phyloP scores from a whole-genome alignment of 768 basidiomycete genomes.

The Lentinula edodes region DNA sequence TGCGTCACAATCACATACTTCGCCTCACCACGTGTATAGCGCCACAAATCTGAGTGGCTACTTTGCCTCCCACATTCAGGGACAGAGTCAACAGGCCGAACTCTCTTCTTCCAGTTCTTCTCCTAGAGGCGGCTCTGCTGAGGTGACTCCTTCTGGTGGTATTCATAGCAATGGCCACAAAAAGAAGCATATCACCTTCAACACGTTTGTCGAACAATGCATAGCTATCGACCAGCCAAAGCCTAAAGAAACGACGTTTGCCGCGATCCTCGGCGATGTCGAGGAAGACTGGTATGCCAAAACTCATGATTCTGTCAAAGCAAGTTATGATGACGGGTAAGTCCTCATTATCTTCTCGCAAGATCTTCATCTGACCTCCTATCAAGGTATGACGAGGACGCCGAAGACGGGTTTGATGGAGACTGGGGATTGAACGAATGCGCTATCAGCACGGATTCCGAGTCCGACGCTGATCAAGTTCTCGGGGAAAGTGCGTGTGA shows the following conservation, averaged over 20 bases:
- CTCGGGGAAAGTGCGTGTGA: constrained; percentile 4
- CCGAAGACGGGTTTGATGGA: constrained; percentile 50
- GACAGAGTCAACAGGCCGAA: not conserved
- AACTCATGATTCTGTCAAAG: constrained; percentile 1
- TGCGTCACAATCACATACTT: not conserved
- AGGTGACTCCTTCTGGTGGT: constrained; percentile 18
- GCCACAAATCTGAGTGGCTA: constrained; percentile 2
- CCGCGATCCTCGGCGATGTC: constrained; percentile 1
- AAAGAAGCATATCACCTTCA: constrained; percentile 92
- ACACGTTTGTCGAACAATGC: constrained; percentile 95
- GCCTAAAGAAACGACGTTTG: constrained; percentile 8
- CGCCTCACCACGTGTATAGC: constrained; percentile 7
- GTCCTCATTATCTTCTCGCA: constrained; percentile 19
- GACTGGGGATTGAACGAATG: constrained; percentile 26
- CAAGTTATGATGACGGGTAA: constrained; percentile 38
- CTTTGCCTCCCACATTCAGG: constrained; percentile 1
- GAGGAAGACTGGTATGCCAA: constrained; percentile 18
- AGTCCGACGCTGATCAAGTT: constrained; percentile 27
- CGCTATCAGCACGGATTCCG: constrained; percentile 34
- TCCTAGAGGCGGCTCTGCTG: not conserved
- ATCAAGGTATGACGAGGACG: constrained; percentile 63
- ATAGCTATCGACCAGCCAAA: constrained; percentile 83
- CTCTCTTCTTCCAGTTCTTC: constrained; percentile 8
- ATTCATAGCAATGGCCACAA: constrained; percentile 16
- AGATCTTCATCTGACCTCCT: constrained; percentile 6